Percentiles rank a stretch among this genome's conserved stretches.
These are phyloP conservation scores for Malassezia slooffiae DNA, from an alignment of 1,284 basidiomycete species.

Conservation along the genomic window DNA sequence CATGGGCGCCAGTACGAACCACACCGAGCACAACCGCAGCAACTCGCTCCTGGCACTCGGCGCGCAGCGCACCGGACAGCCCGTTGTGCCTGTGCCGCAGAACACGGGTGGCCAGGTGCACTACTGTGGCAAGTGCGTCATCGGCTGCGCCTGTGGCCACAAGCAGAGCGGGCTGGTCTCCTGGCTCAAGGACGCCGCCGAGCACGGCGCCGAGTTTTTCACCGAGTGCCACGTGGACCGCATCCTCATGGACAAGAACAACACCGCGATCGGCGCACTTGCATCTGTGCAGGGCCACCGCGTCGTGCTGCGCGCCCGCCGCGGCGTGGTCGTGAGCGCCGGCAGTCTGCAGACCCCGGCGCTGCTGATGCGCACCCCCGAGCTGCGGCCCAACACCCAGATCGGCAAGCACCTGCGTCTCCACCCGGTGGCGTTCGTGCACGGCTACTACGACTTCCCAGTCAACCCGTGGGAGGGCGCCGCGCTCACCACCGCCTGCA, in stretches of 20 bases:
- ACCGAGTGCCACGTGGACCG: constrained; percentile 45
- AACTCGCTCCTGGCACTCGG: constrained; percentile 46
- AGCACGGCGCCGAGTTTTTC: constrained; percentile 46
- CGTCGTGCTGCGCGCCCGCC: constrained; percentile 43
- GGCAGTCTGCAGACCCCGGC: constrained; percentile 50
- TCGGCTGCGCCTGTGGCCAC: constrained; percentile 47
- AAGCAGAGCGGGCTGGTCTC: constrained; percentile 46
- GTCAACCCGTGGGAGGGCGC: constrained; percentile 50
- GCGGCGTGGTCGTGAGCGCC: constrained; percentile 47
- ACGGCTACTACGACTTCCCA: constrained; percentile 48
- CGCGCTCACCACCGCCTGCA: constrained; percentile 49
- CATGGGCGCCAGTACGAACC: constrained; percentile 47
- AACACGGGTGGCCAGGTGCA: constrained; percentile 48
- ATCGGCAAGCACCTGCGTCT: constrained; percentile 50
- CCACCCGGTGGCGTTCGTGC: constrained; percentile 49
- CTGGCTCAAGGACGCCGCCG: constrained; percentile 47
- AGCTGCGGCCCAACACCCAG: constrained; percentile 47
- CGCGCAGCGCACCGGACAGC: constrained; percentile 41
- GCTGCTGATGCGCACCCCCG: constrained; percentile 48
- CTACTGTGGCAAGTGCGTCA: constrained; percentile 48
- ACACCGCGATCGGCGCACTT: constrained; percentile 32
- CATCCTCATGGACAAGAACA: constrained; percentile 45
- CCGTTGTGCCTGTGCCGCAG: constrained; percentile 45
- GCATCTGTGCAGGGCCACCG: constrained; percentile 32
- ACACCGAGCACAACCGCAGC: constrained; percentile 46